Evolutionary conservation across 352 stramenopile genomes (phyloP).

Genomic region (Phytopythium boreale): DNA sequence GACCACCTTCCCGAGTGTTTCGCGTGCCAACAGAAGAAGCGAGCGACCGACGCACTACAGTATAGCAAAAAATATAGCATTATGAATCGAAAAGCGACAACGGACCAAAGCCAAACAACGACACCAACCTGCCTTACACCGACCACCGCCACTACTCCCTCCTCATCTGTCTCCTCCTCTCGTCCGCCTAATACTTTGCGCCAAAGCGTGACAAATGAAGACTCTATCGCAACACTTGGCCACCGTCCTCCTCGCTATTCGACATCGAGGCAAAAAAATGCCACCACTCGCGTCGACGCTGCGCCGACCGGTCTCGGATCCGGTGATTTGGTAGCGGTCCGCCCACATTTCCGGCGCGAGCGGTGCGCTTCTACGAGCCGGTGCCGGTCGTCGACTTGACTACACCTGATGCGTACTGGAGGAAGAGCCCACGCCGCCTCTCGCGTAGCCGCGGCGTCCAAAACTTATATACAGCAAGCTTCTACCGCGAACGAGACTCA

Average conservation of each 20-base stretch:
- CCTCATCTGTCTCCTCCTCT: no score
- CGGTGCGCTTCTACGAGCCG: background rate
- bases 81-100: background rate
- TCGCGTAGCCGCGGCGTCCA: background rate
- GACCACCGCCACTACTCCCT: background rate
- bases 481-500: slow-evolving; percentile 20
- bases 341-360: background rate
- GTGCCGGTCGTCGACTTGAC: background rate
- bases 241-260: slow-evolving; percentile 1
- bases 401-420: background rate
- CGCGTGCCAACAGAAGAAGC: no score
- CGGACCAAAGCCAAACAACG: background rate
- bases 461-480: slow-evolving; percentile 2
- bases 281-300: background rate
- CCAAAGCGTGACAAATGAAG: background rate
- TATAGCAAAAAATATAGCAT: background rate
- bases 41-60: background rate
- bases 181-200: background rate
- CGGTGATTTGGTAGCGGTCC: background rate
- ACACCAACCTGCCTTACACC: background rate
- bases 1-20: no score
- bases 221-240: slow-evolving; percentile 1
- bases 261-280: background rate
- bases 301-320: background rate
- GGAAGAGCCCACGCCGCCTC: background rate